These are phyloP conservation scores for Penicillium odoratum DNA, from an alignment of 495 filamentous ascomycete genomes.

Conservation along the genomic window DNA sequence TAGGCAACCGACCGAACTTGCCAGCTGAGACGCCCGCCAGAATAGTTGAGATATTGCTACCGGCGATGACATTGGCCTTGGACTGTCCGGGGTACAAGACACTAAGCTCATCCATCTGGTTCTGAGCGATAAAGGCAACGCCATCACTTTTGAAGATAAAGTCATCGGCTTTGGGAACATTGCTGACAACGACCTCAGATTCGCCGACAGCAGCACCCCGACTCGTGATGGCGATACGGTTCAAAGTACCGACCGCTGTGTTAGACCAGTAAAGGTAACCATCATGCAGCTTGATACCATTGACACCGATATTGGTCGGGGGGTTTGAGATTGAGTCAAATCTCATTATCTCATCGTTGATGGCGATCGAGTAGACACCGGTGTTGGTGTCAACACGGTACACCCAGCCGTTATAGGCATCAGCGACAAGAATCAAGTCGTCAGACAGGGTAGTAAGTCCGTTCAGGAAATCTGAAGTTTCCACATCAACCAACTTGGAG, in stretches of 20 bases:
- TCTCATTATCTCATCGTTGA: conserved; percentile 2
- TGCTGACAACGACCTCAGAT: conserved; percentile 1
- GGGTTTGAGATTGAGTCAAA: conserved; percentile 3
- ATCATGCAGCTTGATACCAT: conserved; percentile 3
- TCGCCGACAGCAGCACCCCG: neutral
- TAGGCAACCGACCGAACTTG: conserved; percentile 4
- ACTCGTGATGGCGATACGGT: neutral
- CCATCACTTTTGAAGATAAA: conserved; percentile 4
- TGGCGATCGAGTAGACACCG: neutral
- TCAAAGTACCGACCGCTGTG: conserved; percentile 3
- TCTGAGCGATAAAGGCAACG: conserved; percentile 2
- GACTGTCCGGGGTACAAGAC: neutral
- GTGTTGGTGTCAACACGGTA: conserved; percentile 2
- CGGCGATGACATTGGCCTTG: neutral
- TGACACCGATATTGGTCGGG: conserved; percentile 4
- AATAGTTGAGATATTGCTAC: conserved; percentile 3
- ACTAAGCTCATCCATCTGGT: conserved; percentile 8
- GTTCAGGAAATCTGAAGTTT: conserved; percentile 1
- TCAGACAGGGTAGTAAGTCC: conserved; percentile 3
- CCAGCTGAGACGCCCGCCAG: conserved; percentile 5
- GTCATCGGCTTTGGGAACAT: conserved; percentile 4
- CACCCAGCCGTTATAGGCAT: conserved; percentile 7
- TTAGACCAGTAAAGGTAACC: conserved; percentile 5
- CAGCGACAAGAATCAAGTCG: neutral
- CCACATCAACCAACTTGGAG: conserved; percentile 3